Base-by-base conservation (phyloP, 2,329 filamentous ascomycete species). In the Stagonosporopsis cucurbitacearum region DNA sequence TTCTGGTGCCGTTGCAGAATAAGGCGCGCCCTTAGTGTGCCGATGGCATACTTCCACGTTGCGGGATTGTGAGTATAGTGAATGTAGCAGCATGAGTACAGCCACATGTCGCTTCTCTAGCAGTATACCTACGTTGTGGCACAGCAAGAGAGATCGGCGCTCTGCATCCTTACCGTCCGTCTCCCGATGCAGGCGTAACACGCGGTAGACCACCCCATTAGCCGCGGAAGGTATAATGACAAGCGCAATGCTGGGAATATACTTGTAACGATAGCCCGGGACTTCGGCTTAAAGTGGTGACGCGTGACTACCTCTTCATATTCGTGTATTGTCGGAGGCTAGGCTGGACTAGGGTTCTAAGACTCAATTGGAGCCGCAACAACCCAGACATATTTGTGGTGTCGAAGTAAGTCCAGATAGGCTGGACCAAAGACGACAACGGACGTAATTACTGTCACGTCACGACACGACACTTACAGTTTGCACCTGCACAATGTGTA, bases 141-240 rank as follows among this genome's bases (percentile, higher is more conserved):
- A 47, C 30, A 57, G 55, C 48, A 47, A 48, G 54, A 41, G 46
- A 55, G 66, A 69, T 69, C 66, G 45, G 52, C 63, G 37, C 53
- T 59, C 54, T 45, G 36, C 36, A 60, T 53, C 52, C 58, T 41
- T 60, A 42, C 52, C 55, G 61, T 54, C 58, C 55, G 54, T 66
- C 64, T 71, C 68, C 68, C 67, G 69, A 65, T 63, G 59, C 64
- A 72, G 50, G 61, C 67, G 67, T 67, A 63, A 47, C 52, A 65
- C 59, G 59, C 63, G 59, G 60, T 26, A 33, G 50, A 32, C 47
- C 41, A 32, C 47, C 41, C 56, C 40, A 41, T 55, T 64, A 57
- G 47, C 60, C 58, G 15, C 28, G 47, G 54, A 52, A 32, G 50
- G 61, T 32, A 56, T 61, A 59, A 57, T 42, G 30, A 54, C 28